A percentile compares a stretch with the other conserved stretches of the same genome.
phyloP scores from a whole-genome alignment of 177 flowering plant genomes.

The Telopea speciosissima region DNA sequence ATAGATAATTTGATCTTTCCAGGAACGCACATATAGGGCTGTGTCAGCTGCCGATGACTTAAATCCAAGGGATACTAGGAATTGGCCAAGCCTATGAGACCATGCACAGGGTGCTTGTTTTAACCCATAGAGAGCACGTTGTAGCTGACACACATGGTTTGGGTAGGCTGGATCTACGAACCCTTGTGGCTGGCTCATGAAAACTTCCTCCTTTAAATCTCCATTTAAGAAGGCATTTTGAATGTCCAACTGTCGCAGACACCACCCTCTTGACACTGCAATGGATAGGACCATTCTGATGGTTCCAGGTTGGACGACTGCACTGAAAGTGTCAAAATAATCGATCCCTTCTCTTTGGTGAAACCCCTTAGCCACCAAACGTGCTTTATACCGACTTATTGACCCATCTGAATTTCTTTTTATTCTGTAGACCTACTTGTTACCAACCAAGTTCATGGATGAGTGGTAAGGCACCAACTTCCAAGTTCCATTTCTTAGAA shows the following conservation, averaged over 20 bases:
- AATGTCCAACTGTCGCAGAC: background rate
- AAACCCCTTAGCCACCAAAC: too few relatives aligned
- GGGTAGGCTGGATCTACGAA: too few relatives aligned
- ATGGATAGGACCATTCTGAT: background rate
- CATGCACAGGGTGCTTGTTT: too few relatives aligned
- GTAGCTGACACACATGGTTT: too few relatives aligned
- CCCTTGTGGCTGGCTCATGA: too few relatives aligned
- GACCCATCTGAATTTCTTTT: background rate
- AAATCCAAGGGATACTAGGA: too few relatives aligned
- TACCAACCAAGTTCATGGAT: background rate
- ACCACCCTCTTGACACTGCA: background rate
- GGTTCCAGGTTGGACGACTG: background rate
- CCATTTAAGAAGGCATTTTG: background rate
- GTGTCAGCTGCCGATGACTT: too few relatives aligned
- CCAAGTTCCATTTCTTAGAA: background rate
- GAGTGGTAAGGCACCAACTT: background rate
- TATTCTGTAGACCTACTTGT: background rate
- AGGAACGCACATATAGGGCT: too few relatives aligned
- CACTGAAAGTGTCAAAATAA: background rate
- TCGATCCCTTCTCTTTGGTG: background rate
- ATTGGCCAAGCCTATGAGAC: too few relatives aligned
- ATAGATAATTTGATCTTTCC: too few relatives aligned
- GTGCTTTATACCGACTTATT: background rate
- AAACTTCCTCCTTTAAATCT: too few relatives aligned
- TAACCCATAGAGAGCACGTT: too few relatives aligned